These are phyloP conservation scores for Chamaecyparis obtusa DNA, from an alignment of 75 land plant genomes.

Conservation along the genomic window DNA sequence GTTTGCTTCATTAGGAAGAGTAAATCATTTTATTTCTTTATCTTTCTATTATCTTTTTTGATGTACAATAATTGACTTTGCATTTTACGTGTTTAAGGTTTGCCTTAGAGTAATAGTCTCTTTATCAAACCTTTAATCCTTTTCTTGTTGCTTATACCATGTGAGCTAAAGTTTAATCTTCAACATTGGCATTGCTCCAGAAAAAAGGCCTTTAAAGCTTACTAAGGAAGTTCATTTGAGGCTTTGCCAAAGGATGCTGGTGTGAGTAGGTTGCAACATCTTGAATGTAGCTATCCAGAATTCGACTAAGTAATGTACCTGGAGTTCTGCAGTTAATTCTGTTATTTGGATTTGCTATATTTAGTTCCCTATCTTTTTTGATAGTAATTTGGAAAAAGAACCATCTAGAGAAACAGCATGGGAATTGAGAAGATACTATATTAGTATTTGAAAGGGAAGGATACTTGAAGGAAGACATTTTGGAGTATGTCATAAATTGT, in stretches of 20 bases:
- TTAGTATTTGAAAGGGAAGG: background rate
- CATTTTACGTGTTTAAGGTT: background rate
- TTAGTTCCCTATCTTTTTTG: no score
- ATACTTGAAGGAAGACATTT: background rate
- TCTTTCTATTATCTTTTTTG: no score
- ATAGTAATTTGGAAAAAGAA: no score
- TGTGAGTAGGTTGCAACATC: background rate
- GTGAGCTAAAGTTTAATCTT: background rate
- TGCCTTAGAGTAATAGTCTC: background rate
- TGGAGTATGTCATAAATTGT: background rate
- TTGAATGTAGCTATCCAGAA: background rate
- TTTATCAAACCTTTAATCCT: background rate
- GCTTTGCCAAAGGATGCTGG: background rate
- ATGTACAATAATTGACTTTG: background rate
- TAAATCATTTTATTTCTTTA: no score
- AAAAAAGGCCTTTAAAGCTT: background rate
- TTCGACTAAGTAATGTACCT: background rate
- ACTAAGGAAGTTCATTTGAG: background rate
- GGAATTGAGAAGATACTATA: background rate
- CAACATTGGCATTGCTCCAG: background rate
- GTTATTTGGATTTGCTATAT: no score
- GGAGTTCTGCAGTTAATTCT: background rate
- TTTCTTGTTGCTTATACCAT: no score
- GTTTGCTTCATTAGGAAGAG: background rate
- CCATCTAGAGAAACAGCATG: no score